A percentile compares a stretch with the other conserved stretches of the same genome.
Conservation (phyloP, 2,329 filamentous ascomycete species). For the Lachnellula cervina region DNA sequence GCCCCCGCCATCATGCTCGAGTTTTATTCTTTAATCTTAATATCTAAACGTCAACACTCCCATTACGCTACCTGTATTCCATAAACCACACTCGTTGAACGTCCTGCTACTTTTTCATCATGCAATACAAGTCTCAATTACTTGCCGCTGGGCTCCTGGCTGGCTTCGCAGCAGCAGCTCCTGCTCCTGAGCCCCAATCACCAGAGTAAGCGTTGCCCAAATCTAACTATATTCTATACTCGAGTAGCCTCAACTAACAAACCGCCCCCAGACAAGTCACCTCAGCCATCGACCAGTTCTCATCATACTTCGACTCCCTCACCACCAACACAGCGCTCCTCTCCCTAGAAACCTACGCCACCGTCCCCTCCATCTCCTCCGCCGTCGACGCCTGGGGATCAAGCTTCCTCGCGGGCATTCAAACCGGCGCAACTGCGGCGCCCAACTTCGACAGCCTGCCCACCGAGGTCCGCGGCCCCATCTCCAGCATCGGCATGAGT, state of each 20-base stretch:
- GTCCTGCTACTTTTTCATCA: background rate
- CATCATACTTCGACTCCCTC: slow-evolving; percentile 1
- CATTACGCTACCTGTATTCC: too few species aligned
- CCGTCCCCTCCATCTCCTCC: slow-evolving; percentile 2
- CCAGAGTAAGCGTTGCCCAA: background rate
- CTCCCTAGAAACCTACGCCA: slow-evolving; percentile 7
- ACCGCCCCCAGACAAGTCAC: slow-evolving; percentile 2
- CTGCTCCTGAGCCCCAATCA: background rate
- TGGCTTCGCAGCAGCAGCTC: background rate
- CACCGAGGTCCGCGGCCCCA: slow-evolving; percentile 2
- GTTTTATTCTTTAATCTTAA: too few species aligned
- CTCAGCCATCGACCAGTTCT: slow-evolving; percentile 1
- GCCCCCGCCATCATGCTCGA: too few species aligned
- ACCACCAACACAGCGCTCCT: slow-evolving; percentile 6
- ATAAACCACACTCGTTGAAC: too few species aligned
- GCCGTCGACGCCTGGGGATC: slow-evolving; percentile 1
- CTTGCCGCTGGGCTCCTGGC: background rate
- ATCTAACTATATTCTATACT: background rate
- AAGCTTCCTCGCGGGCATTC: background rate
- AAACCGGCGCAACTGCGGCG: background rate
- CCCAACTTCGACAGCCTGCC: slow-evolving; percentile 6
- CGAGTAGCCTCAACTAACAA: background rate
- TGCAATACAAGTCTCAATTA: background rate
- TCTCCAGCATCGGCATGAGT: background rate
- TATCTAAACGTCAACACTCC: too few species aligned